Conservation (phyloP, 306 rosid species). For the Glycine latifolia region DNA sequence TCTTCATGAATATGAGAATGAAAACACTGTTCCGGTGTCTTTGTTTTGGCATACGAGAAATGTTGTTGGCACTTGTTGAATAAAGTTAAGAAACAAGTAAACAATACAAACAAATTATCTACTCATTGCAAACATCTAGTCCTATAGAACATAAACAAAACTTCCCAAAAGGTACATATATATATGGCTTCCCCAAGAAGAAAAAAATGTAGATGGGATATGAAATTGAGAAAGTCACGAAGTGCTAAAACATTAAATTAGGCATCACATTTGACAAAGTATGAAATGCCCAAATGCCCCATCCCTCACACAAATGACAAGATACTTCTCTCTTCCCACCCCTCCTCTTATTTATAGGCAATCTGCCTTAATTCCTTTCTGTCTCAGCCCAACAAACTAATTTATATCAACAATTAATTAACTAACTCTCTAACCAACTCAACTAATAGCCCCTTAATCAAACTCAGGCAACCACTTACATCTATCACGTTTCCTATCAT, state of each 20-base stretch:
- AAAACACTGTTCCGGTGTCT: background rate
- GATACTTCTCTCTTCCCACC: background rate
- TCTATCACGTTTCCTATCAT: background rate
- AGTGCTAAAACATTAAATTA: slow-evolving; percentile 24
- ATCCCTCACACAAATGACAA: background rate
- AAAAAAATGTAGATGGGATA: background rate
- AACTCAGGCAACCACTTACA: slow-evolving; percentile 16
- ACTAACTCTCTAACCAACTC: background rate
- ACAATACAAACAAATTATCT: background rate
- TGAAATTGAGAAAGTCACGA: slow-evolving; percentile 9
- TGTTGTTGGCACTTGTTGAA: slow-evolving; percentile 13
- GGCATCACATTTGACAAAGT: slow-evolving; percentile 26
- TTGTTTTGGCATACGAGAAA: slow-evolving; percentile 14
- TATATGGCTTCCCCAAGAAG: background rate
- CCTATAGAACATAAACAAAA: background rate
- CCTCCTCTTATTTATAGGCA: background rate
- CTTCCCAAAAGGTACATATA: background rate
- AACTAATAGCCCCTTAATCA: background rate
- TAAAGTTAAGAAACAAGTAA: slow-evolving; percentile 5
- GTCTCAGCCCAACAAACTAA: background rate
- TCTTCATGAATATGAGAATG: slow-evolving; percentile 18
- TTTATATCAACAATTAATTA: background rate
- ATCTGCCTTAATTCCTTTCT: background rate
- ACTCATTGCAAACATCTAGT: background rate
- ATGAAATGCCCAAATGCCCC: background rate